Evolutionary conservation across 2,329 filamentous ascomycete species (phyloP).

Genomic region (Ceratocystis papillata): DNA sequence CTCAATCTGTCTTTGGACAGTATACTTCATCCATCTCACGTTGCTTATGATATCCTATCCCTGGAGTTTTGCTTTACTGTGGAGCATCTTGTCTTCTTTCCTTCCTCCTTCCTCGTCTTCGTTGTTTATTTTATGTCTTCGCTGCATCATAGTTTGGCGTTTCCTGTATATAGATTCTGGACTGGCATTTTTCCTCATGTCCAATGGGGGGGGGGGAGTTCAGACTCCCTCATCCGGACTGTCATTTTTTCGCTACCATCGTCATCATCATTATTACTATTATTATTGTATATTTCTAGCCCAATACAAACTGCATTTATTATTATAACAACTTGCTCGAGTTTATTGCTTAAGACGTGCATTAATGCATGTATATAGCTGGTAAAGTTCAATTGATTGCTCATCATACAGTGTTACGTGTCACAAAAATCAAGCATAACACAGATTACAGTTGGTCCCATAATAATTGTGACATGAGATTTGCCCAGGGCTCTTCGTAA

Average conservation of each 20-base stretch:
- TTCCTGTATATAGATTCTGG: slow-evolving; percentile 14
- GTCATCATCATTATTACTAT: not conserved
- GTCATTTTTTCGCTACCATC: not conserved
- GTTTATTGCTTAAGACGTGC: too few relatives aligned
- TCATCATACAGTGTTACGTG: too few relatives aligned
- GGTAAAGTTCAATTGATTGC: too few relatives aligned
- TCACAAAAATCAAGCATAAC: too few relatives aligned
- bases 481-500: too few relatives aligned
- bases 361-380: too few relatives aligned
- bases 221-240: not conserved
- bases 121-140: not conserved
- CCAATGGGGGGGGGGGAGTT: not conserved
- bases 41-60: slow-evolving; percentile 20
- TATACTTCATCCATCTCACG: slow-evolving; percentile 12
- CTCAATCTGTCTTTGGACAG: not conserved
- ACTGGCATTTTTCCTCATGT: not conserved
- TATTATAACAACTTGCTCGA: not conserved
- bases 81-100: not conserved
- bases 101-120: slow-evolving; percentile 5
- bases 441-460: too few relatives aligned
- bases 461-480: too few relatives aligned
- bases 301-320: slow-evolving; percentile 1
- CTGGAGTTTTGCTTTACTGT: slow-evolving; percentile 8
- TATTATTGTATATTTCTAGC: not conserved
- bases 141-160: slow-evolving; percentile 19